Evolutionary conservation across 169 alveolate genomes (phyloP).

Genomic region (Eimeria acervulina): DNA sequence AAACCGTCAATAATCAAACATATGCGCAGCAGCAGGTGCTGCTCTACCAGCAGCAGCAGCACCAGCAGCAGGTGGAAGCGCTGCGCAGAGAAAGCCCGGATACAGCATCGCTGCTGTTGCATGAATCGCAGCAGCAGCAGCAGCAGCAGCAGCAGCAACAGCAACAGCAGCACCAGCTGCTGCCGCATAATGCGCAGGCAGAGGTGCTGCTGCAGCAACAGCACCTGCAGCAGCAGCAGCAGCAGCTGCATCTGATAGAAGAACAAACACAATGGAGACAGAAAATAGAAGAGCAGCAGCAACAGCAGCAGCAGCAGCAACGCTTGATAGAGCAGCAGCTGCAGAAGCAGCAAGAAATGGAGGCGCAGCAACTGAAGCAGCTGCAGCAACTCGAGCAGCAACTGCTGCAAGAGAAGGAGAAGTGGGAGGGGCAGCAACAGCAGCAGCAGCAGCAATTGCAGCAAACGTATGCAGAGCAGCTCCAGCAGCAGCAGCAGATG

Average conservation of each 20-base stretch:
- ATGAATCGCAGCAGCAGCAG: neutral
- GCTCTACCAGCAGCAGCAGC: constrained; percentile 9
- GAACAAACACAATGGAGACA: neutral
- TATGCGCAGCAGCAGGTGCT: neutral
- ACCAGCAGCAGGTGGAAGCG: too few relatives aligned
- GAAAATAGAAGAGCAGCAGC: constrained; percentile 1
- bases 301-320: constrained; percentile 35
- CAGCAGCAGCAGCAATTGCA: constrained; percentile 30
- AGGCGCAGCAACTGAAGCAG: constrained; percentile 30
- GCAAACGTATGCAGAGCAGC: neutral
- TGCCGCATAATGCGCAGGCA: neutral
- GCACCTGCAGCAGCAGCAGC: constrained; percentile 2
- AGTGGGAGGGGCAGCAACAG: constrained; percentile 18
- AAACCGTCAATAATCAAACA: neutral
- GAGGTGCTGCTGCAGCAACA: neutral
- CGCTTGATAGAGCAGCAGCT: neutral
- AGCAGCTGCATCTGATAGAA: neutral
- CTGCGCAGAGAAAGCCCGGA: neutral
- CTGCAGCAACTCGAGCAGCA: constrained; percentile 38
- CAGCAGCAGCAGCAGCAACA: constrained; percentile 22
- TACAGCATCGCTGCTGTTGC: neutral
- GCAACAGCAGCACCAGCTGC: constrained; percentile 37
- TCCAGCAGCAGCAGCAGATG: neutral
- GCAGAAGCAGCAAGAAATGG: constrained; percentile 18
- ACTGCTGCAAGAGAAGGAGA: neutral